A percentile compares a stretch with the other conserved stretches of the same genome.
phyloP scores from a whole-genome alignment of 352 stramenopile genomes.

The Thalassiosira mediterranea region DNA sequence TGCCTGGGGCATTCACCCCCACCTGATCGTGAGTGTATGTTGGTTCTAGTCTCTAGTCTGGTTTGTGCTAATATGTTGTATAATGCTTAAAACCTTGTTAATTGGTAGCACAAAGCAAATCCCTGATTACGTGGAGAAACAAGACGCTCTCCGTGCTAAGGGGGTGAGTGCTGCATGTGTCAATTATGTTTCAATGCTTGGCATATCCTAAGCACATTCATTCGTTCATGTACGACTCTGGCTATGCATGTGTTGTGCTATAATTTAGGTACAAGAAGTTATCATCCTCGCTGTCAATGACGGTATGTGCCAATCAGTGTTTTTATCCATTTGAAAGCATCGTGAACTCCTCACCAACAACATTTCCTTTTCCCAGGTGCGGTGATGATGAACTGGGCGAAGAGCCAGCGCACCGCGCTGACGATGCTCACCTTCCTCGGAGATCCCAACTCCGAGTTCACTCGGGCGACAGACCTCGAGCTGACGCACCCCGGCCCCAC shows the following conservation, averaged over 20 bases:
- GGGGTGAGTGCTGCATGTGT: too few relatives aligned
- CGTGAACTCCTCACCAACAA: background rate
- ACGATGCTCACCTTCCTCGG: constrained; percentile 69
- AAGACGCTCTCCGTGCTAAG: constrained; percentile 69
- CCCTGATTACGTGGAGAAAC: constrained; percentile 78
- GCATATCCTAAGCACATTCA: too few relatives aligned
- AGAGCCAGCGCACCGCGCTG: constrained; percentile 61
- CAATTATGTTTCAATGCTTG: too few relatives aligned
- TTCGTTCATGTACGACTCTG: too few relatives aligned
- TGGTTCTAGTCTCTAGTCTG: background rate
- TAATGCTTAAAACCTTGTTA: background rate
- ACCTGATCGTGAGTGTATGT: constrained; percentile 67
- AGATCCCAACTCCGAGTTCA: constrained; percentile 70
- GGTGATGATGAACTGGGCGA: constrained; percentile 80
- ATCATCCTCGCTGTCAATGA: constrained; percentile 46
- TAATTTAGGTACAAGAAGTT: constrained; percentile 24
- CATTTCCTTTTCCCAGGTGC: constrained; percentile 36
- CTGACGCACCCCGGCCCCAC: constrained; percentile 71
- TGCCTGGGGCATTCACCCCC: constrained; percentile 82
- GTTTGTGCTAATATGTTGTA: background rate
- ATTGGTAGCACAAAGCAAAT: constrained; percentile 65
- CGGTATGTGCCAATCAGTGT: background rate
- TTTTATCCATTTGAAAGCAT: constrained; percentile 6
- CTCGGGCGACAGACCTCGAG: constrained; percentile 75
- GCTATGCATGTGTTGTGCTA: background rate